phyloP scores from a whole-genome alignment of 2,329 filamentous ascomycete species.

The Phialophora chinensis region DNA sequence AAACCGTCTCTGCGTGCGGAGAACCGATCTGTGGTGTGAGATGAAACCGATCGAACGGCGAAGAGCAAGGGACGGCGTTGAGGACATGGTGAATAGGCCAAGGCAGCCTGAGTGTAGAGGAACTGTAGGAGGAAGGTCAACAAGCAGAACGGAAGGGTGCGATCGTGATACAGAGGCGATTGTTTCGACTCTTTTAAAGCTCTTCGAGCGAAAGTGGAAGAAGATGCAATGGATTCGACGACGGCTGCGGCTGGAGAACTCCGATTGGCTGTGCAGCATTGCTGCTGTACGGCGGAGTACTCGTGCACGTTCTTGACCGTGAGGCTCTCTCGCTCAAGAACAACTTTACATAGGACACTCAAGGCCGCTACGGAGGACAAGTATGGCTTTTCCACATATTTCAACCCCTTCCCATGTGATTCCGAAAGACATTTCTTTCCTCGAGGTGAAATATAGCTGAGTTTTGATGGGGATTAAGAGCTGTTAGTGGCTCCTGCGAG shows the following conservation, averaged over 20 bases:
- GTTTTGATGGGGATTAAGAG: background rate
- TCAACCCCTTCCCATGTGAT: background rate
- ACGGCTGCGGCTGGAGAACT: background rate
- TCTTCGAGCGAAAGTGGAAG: background rate
- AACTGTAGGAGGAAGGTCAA: background rate
- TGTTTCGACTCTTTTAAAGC: background rate
- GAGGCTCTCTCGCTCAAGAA: background rate
- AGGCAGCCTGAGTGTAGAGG: background rate
- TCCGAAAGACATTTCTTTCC: background rate
- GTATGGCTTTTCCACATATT: background rate
- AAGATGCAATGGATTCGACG: background rate
- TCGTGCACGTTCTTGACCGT: background rate
- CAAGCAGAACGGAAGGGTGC: background rate
- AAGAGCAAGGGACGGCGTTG: slow-evolving; percentile 12
- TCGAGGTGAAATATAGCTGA: background rate
- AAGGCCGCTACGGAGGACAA: background rate
- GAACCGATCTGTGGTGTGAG: slow-evolving; percentile 3
- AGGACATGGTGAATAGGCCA: slow-evolving; percentile 16
- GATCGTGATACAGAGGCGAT: background rate
- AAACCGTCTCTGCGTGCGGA: slow-evolving; percentile 73
- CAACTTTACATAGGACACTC: background rate
- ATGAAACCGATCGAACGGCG: slow-evolving; percentile 14
- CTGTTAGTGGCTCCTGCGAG: background rate
- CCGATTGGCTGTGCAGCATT: background rate
- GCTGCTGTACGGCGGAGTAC: background rate